These are phyloP conservation scores for Talaromyces islandicus DNA, from an alignment of 2,329 filamentous ascomycete species.

Conservation along the genomic window DNA sequence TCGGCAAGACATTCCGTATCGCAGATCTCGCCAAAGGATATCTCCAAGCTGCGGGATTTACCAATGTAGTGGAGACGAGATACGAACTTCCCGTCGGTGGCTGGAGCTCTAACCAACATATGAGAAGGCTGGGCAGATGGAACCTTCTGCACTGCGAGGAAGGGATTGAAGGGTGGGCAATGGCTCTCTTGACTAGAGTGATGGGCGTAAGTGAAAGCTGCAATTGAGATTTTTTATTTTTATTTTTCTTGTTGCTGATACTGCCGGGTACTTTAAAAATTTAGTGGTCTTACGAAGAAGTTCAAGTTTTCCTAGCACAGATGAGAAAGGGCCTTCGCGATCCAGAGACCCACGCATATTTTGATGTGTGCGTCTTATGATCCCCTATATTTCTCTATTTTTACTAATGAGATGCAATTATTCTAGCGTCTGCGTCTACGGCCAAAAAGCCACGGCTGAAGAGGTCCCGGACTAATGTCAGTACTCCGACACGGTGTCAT, in stretches of 20 bases:
- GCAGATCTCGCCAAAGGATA: slow-evolving; percentile 29
- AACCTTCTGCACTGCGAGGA: slow-evolving; percentile 2
- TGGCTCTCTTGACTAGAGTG: slow-evolving; percentile 23
- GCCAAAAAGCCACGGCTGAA: not conserved
- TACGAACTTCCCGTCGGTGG: slow-evolving; percentile 6
- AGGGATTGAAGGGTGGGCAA: slow-evolving; percentile 19
- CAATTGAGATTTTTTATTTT: not conserved
- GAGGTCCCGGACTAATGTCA: not conserved
- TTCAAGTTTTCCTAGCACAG: slow-evolving; percentile 17
- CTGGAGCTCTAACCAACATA: slow-evolving; percentile 2
- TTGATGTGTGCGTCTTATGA: slow-evolving; percentile 16
- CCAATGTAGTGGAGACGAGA: slow-evolving; percentile 38
- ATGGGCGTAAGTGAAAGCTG: slow-evolving; percentile 18
- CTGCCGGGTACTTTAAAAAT: not conserved
- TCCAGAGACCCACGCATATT: slow-evolving; percentile 17
- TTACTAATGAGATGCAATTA: not conserved
- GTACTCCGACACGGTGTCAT: not conserved
- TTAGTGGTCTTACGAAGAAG: slow-evolving; percentile 18
- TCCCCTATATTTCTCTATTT: not conserved
- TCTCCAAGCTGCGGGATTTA: slow-evolving; percentile 46
- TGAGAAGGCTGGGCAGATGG: slow-evolving; percentile 3
- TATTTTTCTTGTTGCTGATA: not conserved
- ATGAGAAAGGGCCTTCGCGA: slow-evolving; percentile 19
- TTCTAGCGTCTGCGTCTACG: not conserved
- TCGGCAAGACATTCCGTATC: slow-evolving; percentile 21